Evolutionary conservation across 2,329 filamentous ascomycete species (phyloP).

Genomic region (Fusarium haematococcum): DNA sequence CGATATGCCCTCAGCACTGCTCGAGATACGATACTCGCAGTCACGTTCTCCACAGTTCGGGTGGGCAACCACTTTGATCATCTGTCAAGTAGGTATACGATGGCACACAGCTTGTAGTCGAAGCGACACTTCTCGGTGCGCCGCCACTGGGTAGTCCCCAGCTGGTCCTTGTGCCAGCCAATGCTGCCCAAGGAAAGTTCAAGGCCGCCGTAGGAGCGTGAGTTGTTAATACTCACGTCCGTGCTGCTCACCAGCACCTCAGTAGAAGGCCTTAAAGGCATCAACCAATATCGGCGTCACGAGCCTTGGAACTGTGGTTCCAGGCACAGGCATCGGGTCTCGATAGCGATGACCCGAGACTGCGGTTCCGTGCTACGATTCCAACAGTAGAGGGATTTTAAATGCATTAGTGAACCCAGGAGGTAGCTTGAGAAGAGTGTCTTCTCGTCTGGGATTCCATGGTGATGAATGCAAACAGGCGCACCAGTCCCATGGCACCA

Average conservation of each 20-base stretch:
- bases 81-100: constrained; percentile 59
- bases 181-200: constrained; percentile 69
- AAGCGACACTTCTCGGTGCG: constrained; percentile 60
- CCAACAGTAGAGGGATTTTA: not conserved
- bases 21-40: not conserved
- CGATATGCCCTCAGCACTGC: too few species aligned
- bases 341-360: not conserved
- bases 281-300: not conserved
- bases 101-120: constrained; percentile 58
- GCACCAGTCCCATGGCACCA: not conserved
- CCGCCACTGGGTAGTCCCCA: constrained; percentile 63
- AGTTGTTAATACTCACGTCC: constrained; percentile 63
- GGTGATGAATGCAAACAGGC: not conserved
- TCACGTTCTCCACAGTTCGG: constrained; percentile 63
- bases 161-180: constrained; percentile 62
- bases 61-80: constrained; percentile 51
- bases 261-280: not conserved
- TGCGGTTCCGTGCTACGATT: not conserved
- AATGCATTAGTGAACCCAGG: not conserved
- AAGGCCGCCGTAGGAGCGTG: constrained; percentile 60
- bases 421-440: not conserved
- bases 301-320: not conserved
- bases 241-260: constrained; percentile 44
- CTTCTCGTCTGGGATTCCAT: not conserved
- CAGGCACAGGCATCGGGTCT: not conserved